These are phyloP conservation scores for Cenchrus fungigraminus DNA, from an alignment of 176 grass and related monocot species.

Conservation along the genomic window DNA sequence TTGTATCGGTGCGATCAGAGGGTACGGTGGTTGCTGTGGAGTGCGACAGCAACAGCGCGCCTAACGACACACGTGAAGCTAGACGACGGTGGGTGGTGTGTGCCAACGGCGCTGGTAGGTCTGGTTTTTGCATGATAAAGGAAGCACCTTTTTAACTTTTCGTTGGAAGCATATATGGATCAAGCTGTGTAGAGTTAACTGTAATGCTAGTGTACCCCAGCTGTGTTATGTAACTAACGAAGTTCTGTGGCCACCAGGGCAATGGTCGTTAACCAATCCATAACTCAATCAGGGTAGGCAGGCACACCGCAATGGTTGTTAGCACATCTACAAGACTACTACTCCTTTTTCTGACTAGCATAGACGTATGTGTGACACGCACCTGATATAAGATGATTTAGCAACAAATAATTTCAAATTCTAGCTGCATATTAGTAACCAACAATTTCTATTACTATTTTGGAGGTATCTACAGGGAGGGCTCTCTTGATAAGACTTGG, in stretches of 20 bases:
- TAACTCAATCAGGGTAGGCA: neutral
- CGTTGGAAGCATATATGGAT: neutral
- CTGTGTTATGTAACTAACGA: neutral
- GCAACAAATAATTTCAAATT: too few species aligned
- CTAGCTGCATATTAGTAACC: too few species aligned
- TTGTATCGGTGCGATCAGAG: neutral
- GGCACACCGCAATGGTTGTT: conserved; percentile 11
- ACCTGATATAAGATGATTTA: too few species aligned
- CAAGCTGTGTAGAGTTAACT: neutral
- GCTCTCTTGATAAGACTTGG: too few species aligned
- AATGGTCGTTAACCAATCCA: neutral
- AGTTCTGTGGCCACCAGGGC: neutral
- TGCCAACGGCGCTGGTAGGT: neutral
- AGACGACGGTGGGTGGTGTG: conserved; percentile 6
- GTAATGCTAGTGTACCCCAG: neutral
- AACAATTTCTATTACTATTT: too few species aligned
- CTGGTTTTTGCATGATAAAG: neutral
- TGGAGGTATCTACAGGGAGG: too few species aligned
- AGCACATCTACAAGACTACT: neutral
- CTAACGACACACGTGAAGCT: conserved; percentile 24
- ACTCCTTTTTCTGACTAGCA: neutral
- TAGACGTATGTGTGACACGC: too few species aligned
- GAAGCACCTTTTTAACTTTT: neutral
- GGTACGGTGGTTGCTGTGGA: neutral
- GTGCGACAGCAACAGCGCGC: neutral